Evolutionary conservation across 2,329 filamentous ascomycete genomes (phyloP).

Genomic region (Colletotrichum sp.): DNA sequence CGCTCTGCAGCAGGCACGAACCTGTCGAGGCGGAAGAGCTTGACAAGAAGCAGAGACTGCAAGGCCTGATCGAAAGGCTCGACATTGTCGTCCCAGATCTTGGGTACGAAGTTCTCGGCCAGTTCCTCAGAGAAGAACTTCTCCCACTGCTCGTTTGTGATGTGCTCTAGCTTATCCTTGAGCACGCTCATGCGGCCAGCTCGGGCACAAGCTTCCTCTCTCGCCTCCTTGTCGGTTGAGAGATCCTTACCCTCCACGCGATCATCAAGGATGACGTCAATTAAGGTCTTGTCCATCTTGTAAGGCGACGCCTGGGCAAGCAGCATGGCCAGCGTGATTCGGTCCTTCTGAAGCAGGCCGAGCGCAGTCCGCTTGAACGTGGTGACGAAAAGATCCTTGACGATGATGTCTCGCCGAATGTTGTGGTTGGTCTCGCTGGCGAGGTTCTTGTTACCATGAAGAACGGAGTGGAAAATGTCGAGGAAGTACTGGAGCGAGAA

Average conservation of each 20-base stretch:
- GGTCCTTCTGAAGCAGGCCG: conserved; percentile 90
- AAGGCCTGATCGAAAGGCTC: conserved; percentile 78
- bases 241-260: conserved; percentile 79
- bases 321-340: conserved; percentile 92
- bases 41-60: conserved; percentile 85
- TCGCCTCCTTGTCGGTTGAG: conserved; percentile 69
- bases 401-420: conserved; percentile 84
- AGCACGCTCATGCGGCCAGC: conserved; percentile 75
- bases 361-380: conserved; percentile 94
- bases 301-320: conserved; percentile 96
- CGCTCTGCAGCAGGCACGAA: conserved; percentile 92
- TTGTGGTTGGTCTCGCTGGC: conserved; percentile 76
- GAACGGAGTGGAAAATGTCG: conserved; percentile 93
- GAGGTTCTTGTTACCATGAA: conserved; percentile 79
- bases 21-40: conserved; percentile 92
- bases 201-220: conserved; percentile 71
- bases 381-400: conserved; percentile 89
- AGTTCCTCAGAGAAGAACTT: conserved; percentile 85
- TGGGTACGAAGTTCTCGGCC: conserved; percentile 83
- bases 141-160: conserved; percentile 74
- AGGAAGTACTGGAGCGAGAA: conserved; percentile 99
- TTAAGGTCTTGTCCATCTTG: conserved; percentile 88
- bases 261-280: conserved; percentile 86
- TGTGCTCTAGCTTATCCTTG: conserved; percentile 71
- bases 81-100: conserved; percentile 71